These are phyloP conservation scores for Prosopis cineraria DNA, from an alignment of 306 rosid genomes.

Conservation along the genomic window DNA sequence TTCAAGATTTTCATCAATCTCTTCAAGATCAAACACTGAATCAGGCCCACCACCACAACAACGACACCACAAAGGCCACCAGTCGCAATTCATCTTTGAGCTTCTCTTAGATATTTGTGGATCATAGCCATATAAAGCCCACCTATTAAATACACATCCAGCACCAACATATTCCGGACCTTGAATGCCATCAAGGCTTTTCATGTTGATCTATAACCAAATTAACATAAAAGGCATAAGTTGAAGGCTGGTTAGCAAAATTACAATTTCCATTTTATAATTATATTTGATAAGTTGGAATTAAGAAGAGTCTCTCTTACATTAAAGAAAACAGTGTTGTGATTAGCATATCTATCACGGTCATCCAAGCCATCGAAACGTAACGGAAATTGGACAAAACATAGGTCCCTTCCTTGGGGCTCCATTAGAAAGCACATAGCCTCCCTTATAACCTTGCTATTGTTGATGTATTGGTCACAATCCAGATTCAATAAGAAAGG, in stretches of 20 bases:
- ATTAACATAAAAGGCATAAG: slow-evolving; percentile 35
- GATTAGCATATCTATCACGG: slow-evolving; percentile 85
- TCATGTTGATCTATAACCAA: slow-evolving; percentile 78
- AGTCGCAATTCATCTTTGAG: slow-evolving; percentile 68
- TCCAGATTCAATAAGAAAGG: slow-evolving; percentile 94
- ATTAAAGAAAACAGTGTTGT: slow-evolving; percentile 73
- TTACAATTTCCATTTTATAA: not conserved
- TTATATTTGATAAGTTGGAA: not conserved
- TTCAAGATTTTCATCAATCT: slow-evolving; percentile 3
- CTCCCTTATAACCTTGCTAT: slow-evolving; percentile 87
- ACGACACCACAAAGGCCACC: slow-evolving; percentile 51
- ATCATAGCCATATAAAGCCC: slow-evolving; percentile 84
- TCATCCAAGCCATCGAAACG: slow-evolving; percentile 85
- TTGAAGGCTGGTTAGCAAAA: slow-evolving; percentile 17
- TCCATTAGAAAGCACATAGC: slow-evolving; percentile 98
- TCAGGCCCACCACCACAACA: slow-evolving; percentile 47
- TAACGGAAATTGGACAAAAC: slow-evolving; percentile 90
- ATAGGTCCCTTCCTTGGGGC: slow-evolving; percentile 77
- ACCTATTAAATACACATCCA: slow-evolving; percentile 93
- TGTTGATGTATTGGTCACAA: slow-evolving; percentile 97
- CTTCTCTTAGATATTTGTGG: slow-evolving; percentile 69
- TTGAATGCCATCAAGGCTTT: slow-evolving; percentile 96
- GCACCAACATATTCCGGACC: slow-evolving; percentile 95
- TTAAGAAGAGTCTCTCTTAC: slow-evolving; percentile 53
- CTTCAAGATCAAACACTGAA: slow-evolving; percentile 46